Conservation (phyloP, 805 yeast species). For the Saccharomycopsis olivae region DNA sequence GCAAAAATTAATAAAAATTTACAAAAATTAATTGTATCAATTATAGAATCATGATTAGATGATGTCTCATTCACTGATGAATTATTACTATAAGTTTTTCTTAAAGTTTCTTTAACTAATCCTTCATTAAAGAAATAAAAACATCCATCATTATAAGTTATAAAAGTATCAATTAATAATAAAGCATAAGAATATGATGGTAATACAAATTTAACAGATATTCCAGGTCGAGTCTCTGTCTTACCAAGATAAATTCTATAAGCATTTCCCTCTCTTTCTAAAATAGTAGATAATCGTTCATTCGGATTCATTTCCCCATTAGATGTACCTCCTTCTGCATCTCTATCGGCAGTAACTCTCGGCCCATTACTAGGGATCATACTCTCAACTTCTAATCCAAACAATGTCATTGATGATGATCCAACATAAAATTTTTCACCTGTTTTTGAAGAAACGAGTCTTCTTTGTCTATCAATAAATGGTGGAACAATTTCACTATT, state of each 20-base stretch:
- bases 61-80: slow-evolving; percentile 18
- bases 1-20: slow-evolving; percentile 65
- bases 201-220: slow-evolving; percentile 57
- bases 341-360: neutral
- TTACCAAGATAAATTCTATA: slow-evolving; percentile 59
- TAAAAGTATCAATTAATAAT: slow-evolving; percentile 62
- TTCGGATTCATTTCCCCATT: slow-evolving; percentile 19
- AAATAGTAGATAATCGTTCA: slow-evolving; percentile 35
- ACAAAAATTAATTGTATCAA: slow-evolving; percentile 76
- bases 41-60: slow-evolving; percentile 36
- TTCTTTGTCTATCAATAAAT: slow-evolving; percentile 59
- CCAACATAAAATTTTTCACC: slow-evolving; percentile 73
- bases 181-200: slow-evolving; percentile 73
- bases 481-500: slow-evolving; percentile 54
- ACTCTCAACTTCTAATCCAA: slow-evolving; percentile 67
- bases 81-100: slow-evolving; percentile 48
- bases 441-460: slow-evolving; percentile 61
- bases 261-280: slow-evolving; percentile 70
- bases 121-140: slow-evolving; percentile 82
- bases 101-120: slow-evolving; percentile 53
- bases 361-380: slow-evolving; percentile 32
- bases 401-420: slow-evolving; percentile 72
- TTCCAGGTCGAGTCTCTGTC: slow-evolving; percentile 56
- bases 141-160: slow-evolving; percentile 75
- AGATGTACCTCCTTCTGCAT: neutral